phyloP scores from a whole-genome alignment of 345 rosid species.

The Murraya koenigii region DNA sequence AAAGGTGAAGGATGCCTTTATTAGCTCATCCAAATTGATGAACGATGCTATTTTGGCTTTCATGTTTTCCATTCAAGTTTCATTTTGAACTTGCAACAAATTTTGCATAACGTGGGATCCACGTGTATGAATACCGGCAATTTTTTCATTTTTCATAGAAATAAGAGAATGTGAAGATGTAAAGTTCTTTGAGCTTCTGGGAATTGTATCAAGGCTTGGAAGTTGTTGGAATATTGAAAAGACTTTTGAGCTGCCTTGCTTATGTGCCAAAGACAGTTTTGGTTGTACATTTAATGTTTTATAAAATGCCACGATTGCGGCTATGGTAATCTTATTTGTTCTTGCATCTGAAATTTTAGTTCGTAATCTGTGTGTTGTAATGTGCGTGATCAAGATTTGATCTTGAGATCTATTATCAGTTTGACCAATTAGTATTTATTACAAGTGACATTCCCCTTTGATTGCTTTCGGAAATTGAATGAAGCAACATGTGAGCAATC shows the following conservation, averaged over 20 bases:
- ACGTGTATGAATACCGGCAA: constrained; percentile 15
- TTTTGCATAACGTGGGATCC: constrained; percentile 20
- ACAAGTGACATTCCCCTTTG: background rate
- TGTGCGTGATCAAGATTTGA: no score
- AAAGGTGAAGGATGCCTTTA: constrained; percentile 3
- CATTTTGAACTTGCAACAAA: constrained; percentile 11
- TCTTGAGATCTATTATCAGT: no score
- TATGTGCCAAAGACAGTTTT: background rate
- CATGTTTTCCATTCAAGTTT: constrained; percentile 10
- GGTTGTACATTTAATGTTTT: constrained; percentile 11
- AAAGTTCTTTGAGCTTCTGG: constrained; percentile 23
- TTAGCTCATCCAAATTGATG: constrained; percentile 10
- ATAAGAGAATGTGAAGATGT: constrained; percentile 29
- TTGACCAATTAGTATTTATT: no score
- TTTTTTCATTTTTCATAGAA: constrained; percentile 23
- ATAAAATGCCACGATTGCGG: constrained; percentile 7
- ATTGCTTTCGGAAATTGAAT: background rate
- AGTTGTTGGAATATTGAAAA: constrained; percentile 2
- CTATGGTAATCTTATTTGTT: background rate
- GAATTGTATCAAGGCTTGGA: constrained; percentile 12
- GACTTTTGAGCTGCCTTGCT: constrained; percentile 14
- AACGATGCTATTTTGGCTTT: constrained; percentile 1
- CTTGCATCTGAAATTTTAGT: background rate
- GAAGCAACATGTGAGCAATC: no score
- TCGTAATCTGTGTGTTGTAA: background rate